Evolutionary conservation across 1,284 basidiomycete species (phyloP).

Genomic region (Trichosporon inkin): DNA sequence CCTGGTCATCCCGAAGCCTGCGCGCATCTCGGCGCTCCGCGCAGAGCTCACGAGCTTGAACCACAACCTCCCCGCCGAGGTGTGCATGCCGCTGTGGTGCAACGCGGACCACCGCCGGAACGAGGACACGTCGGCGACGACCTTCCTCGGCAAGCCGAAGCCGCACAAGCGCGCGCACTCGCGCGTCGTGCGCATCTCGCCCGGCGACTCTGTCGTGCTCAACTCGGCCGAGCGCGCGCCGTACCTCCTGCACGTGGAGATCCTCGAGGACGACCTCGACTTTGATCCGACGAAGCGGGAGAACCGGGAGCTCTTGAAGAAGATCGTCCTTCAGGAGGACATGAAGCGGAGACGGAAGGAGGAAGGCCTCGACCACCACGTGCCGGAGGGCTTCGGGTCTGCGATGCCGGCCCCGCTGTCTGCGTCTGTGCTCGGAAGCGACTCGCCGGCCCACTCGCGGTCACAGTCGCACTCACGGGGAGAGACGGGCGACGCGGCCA

Average conservation of each 20-base stretch:
- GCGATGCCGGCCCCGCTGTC: constrained; percentile 24
- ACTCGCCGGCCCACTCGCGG: not conserved
- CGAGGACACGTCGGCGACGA: constrained; percentile 28
- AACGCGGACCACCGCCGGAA: constrained; percentile 56
- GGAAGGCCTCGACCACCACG: constrained; percentile 24
- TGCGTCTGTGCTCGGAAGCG: not conserved
- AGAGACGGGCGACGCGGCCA: not conserved
- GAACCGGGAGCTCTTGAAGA: constrained; percentile 81
- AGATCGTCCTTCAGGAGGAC: constrained; percentile 71
- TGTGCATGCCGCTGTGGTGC: constrained; percentile 95
- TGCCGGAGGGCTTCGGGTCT: constrained; percentile 25
- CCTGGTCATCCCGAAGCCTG: constrained; percentile 86
- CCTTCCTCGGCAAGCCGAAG: constrained; percentile 8
- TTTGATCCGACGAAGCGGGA: constrained; percentile 81
- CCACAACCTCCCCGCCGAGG: constrained; percentile 88
- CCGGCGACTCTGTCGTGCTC: constrained; percentile 94
- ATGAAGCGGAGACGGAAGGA: constrained; percentile 43
- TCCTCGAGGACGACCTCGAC: constrained; percentile 84
- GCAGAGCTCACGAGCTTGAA: constrained; percentile 95
- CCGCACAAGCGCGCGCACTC: constrained; percentile 68
- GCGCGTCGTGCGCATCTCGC: constrained; percentile 93
- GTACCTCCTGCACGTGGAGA: constrained; percentile 88
- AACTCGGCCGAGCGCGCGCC: constrained; percentile 97
- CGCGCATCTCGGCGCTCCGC: constrained; percentile 87
- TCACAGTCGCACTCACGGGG: not conserved